Evolutionary conservation across 306 rosid genomes (phyloP).

Genomic region (Medicago truncatula): DNA sequence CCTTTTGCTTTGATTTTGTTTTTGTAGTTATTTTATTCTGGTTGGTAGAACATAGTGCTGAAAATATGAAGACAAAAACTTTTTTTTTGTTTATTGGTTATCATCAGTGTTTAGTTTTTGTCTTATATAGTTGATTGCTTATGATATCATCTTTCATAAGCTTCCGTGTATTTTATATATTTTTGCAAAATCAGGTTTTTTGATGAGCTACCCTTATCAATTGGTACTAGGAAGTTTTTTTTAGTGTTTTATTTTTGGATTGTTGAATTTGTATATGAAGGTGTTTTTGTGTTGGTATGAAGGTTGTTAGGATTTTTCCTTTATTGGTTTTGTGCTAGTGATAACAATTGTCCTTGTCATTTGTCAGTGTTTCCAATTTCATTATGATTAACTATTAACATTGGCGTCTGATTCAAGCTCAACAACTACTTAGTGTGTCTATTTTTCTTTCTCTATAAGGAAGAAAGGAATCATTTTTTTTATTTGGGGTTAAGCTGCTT

Average conservation of each 20-base stretch:
- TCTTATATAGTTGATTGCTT: conserved; percentile 29
- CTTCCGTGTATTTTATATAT: neutral
- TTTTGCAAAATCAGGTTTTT: neutral
- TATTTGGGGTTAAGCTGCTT: neutral
- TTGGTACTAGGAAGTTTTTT: neutral
- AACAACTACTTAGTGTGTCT: neutral
- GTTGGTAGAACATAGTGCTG: conserved; percentile 21
- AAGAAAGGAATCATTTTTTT: neutral
- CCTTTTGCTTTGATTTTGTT: conserved; percentile 1
- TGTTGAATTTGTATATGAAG: conserved; percentile 3
- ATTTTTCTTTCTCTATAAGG: conserved; percentile 18
- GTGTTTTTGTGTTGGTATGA: neutral
- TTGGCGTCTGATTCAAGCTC: conserved; percentile 23
- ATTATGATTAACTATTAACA: conserved; percentile 19
- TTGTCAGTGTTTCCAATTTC: conserved; percentile 24
- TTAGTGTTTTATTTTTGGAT: neutral
- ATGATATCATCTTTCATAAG: conserved; percentile 1
- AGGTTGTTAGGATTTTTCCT: neutral
- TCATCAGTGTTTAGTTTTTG: conserved; percentile 21
- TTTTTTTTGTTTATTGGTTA: conserved; percentile 3
- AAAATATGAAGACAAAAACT: conserved; percentile 7
- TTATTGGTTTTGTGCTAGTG: conserved; percentile 17
- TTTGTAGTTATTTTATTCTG: neutral
- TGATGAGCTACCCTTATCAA: neutral
- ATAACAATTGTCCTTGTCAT: conserved; percentile 22